Conservation (phyloP, 257 asterid species). For the Solanum piurae region DNA sequence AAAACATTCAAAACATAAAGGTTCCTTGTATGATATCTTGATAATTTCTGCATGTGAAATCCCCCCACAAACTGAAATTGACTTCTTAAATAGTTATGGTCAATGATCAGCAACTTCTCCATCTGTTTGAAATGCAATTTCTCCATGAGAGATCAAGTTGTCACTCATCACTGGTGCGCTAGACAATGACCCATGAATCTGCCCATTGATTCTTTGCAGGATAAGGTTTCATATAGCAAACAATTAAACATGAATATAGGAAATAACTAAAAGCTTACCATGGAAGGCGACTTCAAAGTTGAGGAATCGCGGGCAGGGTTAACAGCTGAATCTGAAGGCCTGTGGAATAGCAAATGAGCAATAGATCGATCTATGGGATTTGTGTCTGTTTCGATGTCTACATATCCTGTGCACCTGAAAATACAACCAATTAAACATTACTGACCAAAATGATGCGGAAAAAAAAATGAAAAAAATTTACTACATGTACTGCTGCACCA, state of each 20-base stretch:
- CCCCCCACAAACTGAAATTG: not conserved
- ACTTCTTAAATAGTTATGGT: not conserved
- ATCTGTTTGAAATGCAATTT: constrained; percentile 11
- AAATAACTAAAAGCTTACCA: constrained; percentile 20
- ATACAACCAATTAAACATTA: not conserved
- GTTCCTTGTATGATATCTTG: not conserved
- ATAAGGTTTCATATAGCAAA: constrained; percentile 9
- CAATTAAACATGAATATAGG: not conserved
- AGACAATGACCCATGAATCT: constrained; percentile 31
- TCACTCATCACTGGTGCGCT: constrained; percentile 23
- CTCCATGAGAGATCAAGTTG: constrained; percentile 14
- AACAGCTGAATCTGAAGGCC: constrained; percentile 41
- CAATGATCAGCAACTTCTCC: constrained; percentile 1
- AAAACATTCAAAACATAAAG: not conserved
- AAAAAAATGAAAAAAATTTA: not conserved
- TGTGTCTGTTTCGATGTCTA: constrained; percentile 70
- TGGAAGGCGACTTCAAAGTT: constrained; percentile 21
- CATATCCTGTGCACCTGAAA: constrained; percentile 34
- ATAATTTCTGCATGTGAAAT: not conserved
- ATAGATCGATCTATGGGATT: constrained; percentile 84
- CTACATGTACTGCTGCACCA: not conserved
- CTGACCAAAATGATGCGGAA: not conserved
- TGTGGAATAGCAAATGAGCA: constrained; percentile 72
- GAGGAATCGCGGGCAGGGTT: constrained; percentile 16
- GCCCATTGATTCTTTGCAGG: constrained; percentile 13